Conservation (phyloP, 2,329 filamentous ascomycete genomes). For the Aspergillus sp. region DNA sequence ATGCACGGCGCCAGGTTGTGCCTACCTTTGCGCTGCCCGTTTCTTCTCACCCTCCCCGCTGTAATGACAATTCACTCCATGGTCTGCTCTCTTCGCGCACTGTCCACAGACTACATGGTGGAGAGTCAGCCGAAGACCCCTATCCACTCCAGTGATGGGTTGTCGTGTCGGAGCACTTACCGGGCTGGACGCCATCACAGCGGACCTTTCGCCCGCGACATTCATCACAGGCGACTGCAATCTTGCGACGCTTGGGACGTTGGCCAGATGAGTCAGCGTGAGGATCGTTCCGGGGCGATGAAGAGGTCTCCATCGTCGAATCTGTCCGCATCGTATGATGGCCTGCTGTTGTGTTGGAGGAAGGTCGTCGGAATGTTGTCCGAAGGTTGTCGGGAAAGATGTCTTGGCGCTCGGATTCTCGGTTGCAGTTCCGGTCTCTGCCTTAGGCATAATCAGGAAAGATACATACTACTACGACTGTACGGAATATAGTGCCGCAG, state of each 20-base stretch:
- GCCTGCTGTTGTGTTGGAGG: background rate
- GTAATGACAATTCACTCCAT: conserved; percentile 24
- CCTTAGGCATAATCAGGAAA: background rate
- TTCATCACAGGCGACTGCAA: conserved; percentile 21
- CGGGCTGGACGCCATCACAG: conserved; percentile 21
- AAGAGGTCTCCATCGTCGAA: conserved; percentile 2
- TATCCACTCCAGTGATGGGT: background rate
- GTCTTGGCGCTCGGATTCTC: background rate
- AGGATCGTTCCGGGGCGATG: background rate
- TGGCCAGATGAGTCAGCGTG: background rate
- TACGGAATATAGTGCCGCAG: no score
- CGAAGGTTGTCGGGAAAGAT: background rate
- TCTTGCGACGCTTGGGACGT: conserved; percentile 17
- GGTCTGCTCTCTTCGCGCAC: conserved; percentile 24
- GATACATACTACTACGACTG: background rate
- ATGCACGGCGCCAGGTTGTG: background rate
- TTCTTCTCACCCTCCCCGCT: conserved; percentile 30
- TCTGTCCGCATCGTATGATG: background rate
- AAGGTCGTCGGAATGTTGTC: background rate
- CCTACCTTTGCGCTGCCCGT: conserved; percentile 24
- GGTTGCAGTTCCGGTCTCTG: background rate
- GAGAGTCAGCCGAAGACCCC: background rate
- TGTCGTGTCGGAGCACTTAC: conserved; percentile 1
- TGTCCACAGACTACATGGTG: conserved; percentile 28
- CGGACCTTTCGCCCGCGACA: conserved; percentile 19